phyloP scores from a whole-genome alignment of 164 flowering plant species.

The Liquidambar formosana region DNA sequence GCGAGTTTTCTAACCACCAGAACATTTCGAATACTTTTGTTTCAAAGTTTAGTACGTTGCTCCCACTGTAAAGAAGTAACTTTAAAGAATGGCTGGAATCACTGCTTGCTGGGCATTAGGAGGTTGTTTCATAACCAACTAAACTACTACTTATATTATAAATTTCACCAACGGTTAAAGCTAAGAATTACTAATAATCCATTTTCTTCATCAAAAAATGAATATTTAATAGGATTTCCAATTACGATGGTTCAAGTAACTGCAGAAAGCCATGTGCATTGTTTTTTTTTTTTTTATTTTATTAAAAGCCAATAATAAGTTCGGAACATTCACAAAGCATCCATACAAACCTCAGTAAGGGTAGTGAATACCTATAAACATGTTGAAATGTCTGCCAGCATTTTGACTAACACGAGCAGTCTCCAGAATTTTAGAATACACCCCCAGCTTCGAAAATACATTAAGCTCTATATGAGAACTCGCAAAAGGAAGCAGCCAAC shows the following conservation, averaged over 20 bases:
- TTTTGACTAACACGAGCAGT: background rate
- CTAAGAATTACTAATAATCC: too few species aligned
- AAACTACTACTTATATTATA: too few species aligned
- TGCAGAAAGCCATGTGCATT: background rate
- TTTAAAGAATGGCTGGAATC: too few species aligned
- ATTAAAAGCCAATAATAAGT: background rate
- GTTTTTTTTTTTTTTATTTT: too few species aligned
- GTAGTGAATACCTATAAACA: constrained; percentile 2
- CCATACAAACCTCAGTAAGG: background rate
- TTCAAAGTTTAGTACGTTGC: too few species aligned
- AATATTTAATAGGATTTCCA: background rate
- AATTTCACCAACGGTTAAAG: too few species aligned
- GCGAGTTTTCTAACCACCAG: too few species aligned
- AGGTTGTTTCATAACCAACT: too few species aligned
- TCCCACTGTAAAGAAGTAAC: too few species aligned
- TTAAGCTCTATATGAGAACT: constrained; percentile 13
- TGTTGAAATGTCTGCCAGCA: background rate
- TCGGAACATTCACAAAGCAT: background rate
- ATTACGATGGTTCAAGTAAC: background rate
- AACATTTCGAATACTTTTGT: too few species aligned
- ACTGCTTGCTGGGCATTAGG: too few species aligned
- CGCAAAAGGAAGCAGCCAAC: constrained; percentile 8
- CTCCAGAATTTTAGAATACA: background rate
- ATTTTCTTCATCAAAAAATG: too few species aligned
- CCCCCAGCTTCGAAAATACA: background rate